Evolutionary conservation across 306 rosid species (phyloP), one percentile per base, ranked within the genome.

Genomic region (Cyclanthera cordifolia): DNA sequence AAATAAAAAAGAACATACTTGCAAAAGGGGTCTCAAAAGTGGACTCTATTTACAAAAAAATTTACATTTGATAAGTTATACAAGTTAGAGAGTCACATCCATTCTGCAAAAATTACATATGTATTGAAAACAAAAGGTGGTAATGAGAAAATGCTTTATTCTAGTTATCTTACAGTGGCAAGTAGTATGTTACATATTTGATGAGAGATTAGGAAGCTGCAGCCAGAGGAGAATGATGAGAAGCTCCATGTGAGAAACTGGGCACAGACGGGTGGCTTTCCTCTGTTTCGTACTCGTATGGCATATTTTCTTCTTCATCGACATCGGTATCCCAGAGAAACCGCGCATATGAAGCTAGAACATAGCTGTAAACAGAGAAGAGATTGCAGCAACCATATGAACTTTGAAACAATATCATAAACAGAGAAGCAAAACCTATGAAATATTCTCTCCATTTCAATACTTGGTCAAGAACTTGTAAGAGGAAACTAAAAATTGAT

Each of bases 241-340:
- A 73, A 53, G 72, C 48, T 79, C 79, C 91, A 51, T 72, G 86
- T 65, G 73, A 68, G 69, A 74, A 70, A 55, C 75, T 56, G 46
- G 80, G 21, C 17, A 73, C 73, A 51, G 75, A 19, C 45, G 74
- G 2, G 41, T 43, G 79, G 56, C 21, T 73, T n/a, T 72, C 67
- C 41, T 76, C 81, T 16, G 72, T 56, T 67, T 76, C 70, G 59
- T 55, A 77, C 67, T 43, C 41, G 12, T 30, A 14, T 30, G 55
- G 78, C 61, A 72, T 72, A 14, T 74, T 75, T 60, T 81, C 90
- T 69, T 82, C 86, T 3, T 79, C 78, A 13, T 81, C 85, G 25
- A 78, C 92, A 57, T 87, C 84, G 28, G 76, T 70, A 69, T 92
- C 96, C 96, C 95, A 92, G 21, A 89, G 70, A 45, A 65, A 65